Evolutionary conservation across 2,329 filamentous ascomycete genomes (phyloP).

Genomic region (Trichoderma afroharzianum): DNA sequence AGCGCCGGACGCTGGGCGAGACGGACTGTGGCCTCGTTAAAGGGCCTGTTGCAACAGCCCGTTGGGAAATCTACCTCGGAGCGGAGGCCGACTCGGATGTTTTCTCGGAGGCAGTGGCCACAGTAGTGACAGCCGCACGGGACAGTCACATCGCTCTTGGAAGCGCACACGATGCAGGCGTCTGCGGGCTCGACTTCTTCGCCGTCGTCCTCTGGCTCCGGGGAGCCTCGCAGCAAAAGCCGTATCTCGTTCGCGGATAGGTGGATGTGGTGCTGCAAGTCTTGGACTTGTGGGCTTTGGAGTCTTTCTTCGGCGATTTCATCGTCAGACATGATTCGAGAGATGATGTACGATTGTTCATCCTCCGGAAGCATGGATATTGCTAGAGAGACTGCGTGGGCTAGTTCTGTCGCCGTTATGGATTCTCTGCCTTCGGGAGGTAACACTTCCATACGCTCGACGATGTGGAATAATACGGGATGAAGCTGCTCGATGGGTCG

Average conservation of each 20-base stretch:
- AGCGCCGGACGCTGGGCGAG: constrained; percentile 20
- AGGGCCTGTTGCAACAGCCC: constrained; percentile 22
- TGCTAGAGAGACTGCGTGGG: constrained; percentile 20
- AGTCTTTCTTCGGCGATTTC: constrained; percentile 22
- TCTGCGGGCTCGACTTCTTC: background rate
- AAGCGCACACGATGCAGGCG: constrained; percentile 22
- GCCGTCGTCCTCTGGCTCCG: background rate
- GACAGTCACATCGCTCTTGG: background rate
- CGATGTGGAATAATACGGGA: constrained; percentile 22
- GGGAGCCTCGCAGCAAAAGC: background rate
- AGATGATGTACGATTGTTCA: constrained; percentile 22
- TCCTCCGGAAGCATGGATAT: constrained; percentile 21
- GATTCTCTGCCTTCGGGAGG: background rate
- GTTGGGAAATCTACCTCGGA: constrained; percentile 25
- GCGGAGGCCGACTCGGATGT: constrained; percentile 22
- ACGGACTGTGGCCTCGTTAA: constrained; percentile 19
- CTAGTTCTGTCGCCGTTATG: constrained; percentile 20
- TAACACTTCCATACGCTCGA: constrained; percentile 16
- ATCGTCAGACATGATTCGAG: constrained; percentile 24
- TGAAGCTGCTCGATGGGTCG: constrained; percentile 19
- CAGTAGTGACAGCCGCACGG: constrained; percentile 25
- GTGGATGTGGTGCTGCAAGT: background rate
- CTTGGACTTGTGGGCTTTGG: constrained; percentile 17
- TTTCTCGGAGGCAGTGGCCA: constrained; percentile 20
- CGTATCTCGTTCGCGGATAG: background rate